These are phyloP conservation scores for Chaetothyriales sp. DNA, from an alignment of 2,329 filamentous ascomycete species.

Conservation along the genomic window DNA sequence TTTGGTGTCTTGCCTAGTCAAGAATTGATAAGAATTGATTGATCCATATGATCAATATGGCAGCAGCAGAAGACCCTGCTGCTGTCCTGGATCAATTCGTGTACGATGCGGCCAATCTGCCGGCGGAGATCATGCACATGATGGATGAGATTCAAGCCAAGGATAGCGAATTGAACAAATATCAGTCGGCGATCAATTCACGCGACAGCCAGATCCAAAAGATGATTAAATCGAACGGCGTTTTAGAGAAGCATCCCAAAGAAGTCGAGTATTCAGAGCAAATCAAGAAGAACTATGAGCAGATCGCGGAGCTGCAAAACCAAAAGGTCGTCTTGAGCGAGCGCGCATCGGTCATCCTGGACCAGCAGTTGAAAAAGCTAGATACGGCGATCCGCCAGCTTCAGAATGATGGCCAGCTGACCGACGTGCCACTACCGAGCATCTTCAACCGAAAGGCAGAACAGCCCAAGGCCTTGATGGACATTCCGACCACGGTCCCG, in stretches of 20 bases:
- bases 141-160: slow-evolving; percentile 56
- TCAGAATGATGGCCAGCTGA: slow-evolving; percentile 44
- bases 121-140: slow-evolving; percentile 51
- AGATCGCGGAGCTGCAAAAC: slow-evolving; percentile 43
- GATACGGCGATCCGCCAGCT: slow-evolving; percentile 49
- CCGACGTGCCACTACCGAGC: slow-evolving; percentile 45
- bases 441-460: slow-evolving; percentile 38
- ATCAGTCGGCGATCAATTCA: slow-evolving; percentile 41
- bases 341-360: slow-evolving; percentile 45
- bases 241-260: slow-evolving; percentile 48
- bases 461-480: slow-evolving; percentile 37
- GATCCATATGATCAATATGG: slow-evolving; percentile 23
- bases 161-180: slow-evolving; percentile 46
- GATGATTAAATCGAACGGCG: slow-evolving; percentile 50
- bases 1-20: background rate
- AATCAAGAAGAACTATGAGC: slow-evolving; percentile 45
- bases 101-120: slow-evolving; percentile 50
- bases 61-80: slow-evolving; percentile 45
- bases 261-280: slow-evolving; percentile 47
- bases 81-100: slow-evolving; percentile 53
- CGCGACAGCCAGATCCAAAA: slow-evolving; percentile 51
- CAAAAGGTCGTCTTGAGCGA: slow-evolving; percentile 50
- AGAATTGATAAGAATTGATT: background rate
- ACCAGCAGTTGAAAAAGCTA: slow-evolving; percentile 49
- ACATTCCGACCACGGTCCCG: slow-evolving; percentile 36